phyloP scores from a whole-genome alignment of 805 yeast genomes.

The Starmera amethionina region DNA sequence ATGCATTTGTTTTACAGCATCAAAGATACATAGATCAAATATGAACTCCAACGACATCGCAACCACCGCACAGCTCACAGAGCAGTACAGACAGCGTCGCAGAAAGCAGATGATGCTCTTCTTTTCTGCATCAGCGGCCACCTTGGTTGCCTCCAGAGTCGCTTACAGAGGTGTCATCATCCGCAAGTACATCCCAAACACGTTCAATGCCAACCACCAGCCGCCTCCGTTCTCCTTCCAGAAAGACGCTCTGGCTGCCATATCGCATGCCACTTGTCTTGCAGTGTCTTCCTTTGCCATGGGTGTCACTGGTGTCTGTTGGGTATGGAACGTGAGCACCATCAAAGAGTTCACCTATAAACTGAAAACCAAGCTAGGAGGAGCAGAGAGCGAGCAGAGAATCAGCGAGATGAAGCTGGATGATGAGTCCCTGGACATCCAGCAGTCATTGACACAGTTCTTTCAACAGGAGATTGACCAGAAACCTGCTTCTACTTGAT shows the following conservation, averaged over 20 bases:
- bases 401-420: conserved; percentile 39
- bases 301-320: conserved; percentile 64
- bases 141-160: conserved; percentile 61
- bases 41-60: conserved; percentile 1
- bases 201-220: conserved; percentile 76
- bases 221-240: conserved; percentile 79
- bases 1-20: too few species aligned
- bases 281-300: conserved; percentile 67
- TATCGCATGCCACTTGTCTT: conserved; percentile 67
- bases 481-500: too few species aligned
- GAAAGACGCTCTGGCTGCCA: conserved; percentile 79
- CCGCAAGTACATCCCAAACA: conserved; percentile 63
- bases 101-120: conserved; percentile 65
- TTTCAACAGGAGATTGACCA: conserved; percentile 29
- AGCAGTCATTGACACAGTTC: conserved; percentile 42
- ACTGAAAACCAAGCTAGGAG: conserved; percentile 59
- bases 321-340: conserved; percentile 67
- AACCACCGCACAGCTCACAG: conserved; percentile 7
- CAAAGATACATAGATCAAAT: too few species aligned
- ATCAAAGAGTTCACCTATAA: conserved; percentile 62
- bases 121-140: conserved; percentile 60
- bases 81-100: conserved; percentile 32
- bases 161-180: conserved; percentile 68
- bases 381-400: conserved; percentile 45
- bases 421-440: conserved; percentile 48